Conservation (phyloP, 1,284 basidiomycete species). For the Stygiomarasmius scandens region DNA sequence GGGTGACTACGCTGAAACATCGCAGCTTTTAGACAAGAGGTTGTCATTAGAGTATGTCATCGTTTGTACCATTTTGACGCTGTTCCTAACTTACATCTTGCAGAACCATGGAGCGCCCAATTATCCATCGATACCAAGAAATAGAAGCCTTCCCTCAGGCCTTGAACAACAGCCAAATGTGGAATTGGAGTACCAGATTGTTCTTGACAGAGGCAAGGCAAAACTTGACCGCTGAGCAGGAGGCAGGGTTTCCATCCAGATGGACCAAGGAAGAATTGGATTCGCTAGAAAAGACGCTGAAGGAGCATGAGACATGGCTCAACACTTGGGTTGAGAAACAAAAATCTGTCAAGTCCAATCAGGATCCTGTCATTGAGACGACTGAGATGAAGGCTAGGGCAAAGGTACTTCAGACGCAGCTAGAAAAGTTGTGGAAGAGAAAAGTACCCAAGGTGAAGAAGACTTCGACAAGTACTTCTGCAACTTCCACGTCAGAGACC, state of each 20-base stretch:
- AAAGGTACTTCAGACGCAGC: slow-evolving; percentile 75
- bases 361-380: slow-evolving; percentile 82
- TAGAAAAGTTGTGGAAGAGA: slow-evolving; percentile 69
- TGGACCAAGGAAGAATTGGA: slow-evolving; percentile 86
- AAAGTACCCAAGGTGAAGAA: slow-evolving; percentile 63
- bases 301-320: slow-evolving; percentile 82
- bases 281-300: slow-evolving; percentile 70
- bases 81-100: slow-evolving; percentile 8
- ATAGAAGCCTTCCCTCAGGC: slow-evolving; percentile 74
- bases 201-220: slow-evolving; percentile 81
- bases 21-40: slow-evolving; percentile 73
- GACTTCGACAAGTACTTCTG: slow-evolving; percentile 38
- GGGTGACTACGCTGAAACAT: slow-evolving; percentile 83
- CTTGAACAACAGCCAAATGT: slow-evolving; percentile 79
- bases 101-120: slow-evolving; percentile 80
- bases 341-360: slow-evolving; percentile 67
- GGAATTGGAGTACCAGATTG: slow-evolving; percentile 77
- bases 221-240: slow-evolving; percentile 68
- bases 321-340: slow-evolving; percentile 80
- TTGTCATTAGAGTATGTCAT: slow-evolving; percentile 77
- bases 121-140: slow-evolving; percentile 87
- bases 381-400: slow-evolving; percentile 83
- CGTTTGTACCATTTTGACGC: neutral
- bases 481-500: slow-evolving; percentile 6
- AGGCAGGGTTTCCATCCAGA: slow-evolving; percentile 63